Base-by-base conservation (phyloP, 2,329 filamentous ascomycete species). In the Dactylonectria macrodidyma region DNA sequence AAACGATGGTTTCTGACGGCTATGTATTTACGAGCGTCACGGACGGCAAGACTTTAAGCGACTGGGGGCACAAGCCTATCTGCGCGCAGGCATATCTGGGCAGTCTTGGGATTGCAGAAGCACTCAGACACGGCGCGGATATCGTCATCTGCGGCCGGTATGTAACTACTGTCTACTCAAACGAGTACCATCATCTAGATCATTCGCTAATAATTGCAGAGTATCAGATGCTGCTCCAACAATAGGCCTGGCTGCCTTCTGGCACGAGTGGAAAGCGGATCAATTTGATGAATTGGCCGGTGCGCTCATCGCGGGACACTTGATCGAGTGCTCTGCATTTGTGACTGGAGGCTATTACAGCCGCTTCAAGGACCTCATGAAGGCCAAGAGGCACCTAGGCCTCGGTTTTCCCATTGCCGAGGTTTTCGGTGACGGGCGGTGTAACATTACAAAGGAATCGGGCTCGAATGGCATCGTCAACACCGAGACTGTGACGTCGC, bases 331-430 rank as follows among this genome's bases (percentile, higher is more conserved):
- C 22, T 69, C 58, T 14, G 51, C 62, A 5, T 71, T 63, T 36
- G 56, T 62, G 7, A 69, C 69, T 3, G 66, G 69, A 2, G 66
- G 63, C 11, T 59, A 71, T n/a, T 69, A 66, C 12, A 62, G 59
- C n/a, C 55, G 69, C 3, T 69, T 71, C 48, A 71, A 62, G 36
- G 59, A 46, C 8, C 36, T 67, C 1, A 56, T 60, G 50, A 62
- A 66, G 16, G 60, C 65, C 0, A 67, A 65, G 47, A 67, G 65
- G 44, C 65, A 70, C 30, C 60, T 67, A 11, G 83, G 84, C 52
- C 79, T 85, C 1, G 80, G 81, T 0, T 87, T 86, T 62, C 84
- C 84, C 1, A 86, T 88, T 67, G 85, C 83, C 0, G 85, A 88
- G 58, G 80, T 89, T 11, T 80, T 80, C 22, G 73, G 70, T 2